Evolutionary conservation across 106 monocot genomes (phyloP).

Genomic region (Acanthochlamys bracteata): DNA sequence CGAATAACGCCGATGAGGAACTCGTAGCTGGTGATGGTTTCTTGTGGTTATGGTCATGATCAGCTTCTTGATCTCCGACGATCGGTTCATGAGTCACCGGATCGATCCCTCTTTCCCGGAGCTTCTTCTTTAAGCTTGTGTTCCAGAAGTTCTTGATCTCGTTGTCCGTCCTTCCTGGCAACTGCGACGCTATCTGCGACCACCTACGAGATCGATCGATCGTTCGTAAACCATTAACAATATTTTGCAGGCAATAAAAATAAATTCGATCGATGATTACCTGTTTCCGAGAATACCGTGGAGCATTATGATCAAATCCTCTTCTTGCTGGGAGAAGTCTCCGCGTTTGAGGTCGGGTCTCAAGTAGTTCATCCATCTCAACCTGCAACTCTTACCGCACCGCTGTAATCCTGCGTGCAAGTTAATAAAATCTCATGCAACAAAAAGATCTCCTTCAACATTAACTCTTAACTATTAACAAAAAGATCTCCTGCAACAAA

Average conservation of each 20-base stretch:
- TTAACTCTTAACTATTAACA: no score
- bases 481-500: no score
- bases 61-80: no score
- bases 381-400: conserved; percentile 57
- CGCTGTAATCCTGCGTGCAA: conserved; percentile 41
- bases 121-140: conserved; percentile 48
- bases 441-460: no score
- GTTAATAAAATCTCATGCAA: no score
- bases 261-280: background rate
- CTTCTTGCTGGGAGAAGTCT: conserved; percentile 46
- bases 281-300: conserved; percentile 50
- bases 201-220: conserved; percentile 20
- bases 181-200: conserved; percentile 48
- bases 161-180: conserved; percentile 48
- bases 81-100: conserved; percentile 33
- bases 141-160: conserved; percentile 64
- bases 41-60: no score
- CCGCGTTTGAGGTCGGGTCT: conserved; percentile 62
- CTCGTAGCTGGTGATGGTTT: no score
- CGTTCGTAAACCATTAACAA: no score
- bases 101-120: conserved; percentile 35
- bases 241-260: background rate
- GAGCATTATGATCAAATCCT: conserved; percentile 35
- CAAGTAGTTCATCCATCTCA: conserved; percentile 59
- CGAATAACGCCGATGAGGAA: no score